phyloP scores from a whole-genome alignment of 192 early-diverging fungal species.

The Podila horticola region DNA sequence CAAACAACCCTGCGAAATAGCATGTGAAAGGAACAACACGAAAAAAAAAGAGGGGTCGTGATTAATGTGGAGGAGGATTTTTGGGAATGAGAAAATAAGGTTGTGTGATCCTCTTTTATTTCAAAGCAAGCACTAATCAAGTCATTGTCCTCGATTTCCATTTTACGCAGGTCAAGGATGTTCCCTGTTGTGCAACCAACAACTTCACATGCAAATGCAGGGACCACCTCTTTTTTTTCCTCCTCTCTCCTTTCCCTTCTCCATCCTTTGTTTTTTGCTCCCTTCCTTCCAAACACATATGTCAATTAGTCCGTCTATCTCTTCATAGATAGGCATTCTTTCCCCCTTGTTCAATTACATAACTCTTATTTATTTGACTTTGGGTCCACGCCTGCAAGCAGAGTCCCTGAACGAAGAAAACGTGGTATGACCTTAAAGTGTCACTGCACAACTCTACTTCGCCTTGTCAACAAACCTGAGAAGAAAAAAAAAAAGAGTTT shows the following conservation, averaged over 20 bases:
- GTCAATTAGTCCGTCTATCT: too few relatives aligned
- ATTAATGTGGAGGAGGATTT: neutral
- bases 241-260: neutral
- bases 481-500: too few relatives aligned
- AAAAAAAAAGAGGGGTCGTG: neutral
- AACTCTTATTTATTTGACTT: too few relatives aligned
- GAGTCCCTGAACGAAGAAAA: too few relatives aligned
- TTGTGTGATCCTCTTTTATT: neutral
- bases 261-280: neutral
- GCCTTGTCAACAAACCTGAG: too few relatives aligned
- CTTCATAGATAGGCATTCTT: too few relatives aligned
- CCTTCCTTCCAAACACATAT: neutral
- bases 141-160: neutral
- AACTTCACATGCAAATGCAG: constrained; percentile 4
- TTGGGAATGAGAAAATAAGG: neutral
- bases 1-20: constrained; percentile 3
- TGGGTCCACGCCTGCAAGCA: too few relatives aligned
- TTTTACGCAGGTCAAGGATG: neutral
- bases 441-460: too few relatives aligned
- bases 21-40: neutral
- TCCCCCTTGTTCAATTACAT: too few relatives aligned
- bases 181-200: neutral
- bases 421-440: too few relatives aligned
- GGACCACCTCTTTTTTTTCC: neutral
- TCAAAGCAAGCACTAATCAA: neutral